Conservation (phyloP, 495 filamentous ascomycete genomes). For the Pyrenopolyporus hunteri region DNA sequence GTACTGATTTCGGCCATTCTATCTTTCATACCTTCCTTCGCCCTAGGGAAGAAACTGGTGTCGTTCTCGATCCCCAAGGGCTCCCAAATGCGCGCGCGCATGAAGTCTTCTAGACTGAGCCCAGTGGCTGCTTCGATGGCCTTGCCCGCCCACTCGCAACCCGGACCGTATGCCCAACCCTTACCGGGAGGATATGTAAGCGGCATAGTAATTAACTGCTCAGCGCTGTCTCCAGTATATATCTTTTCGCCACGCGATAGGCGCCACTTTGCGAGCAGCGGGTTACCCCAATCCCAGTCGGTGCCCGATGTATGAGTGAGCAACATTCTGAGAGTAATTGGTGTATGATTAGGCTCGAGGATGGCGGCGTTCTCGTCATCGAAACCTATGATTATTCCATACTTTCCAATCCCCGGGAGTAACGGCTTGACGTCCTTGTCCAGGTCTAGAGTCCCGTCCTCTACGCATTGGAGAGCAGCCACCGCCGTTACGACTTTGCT, state of each 20-base stretch:
- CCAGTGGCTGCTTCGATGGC: slow-evolving; percentile 49
- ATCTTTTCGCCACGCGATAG: slow-evolving; percentile 24
- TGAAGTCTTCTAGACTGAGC: slow-evolving; percentile 29
- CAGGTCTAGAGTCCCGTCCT: slow-evolving; percentile 51
- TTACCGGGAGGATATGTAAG: slow-evolving; percentile 55
- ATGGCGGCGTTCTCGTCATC: slow-evolving; percentile 37
- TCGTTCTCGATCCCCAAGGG: slow-evolving; percentile 35
- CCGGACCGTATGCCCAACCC: slow-evolving; percentile 54
- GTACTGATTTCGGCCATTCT: slow-evolving; percentile 39
- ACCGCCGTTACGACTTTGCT: slow-evolving; percentile 62
- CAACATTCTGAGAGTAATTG: slow-evolving; percentile 53
- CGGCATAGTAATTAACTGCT: slow-evolving; percentile 45
- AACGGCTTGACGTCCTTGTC: slow-evolving; percentile 47
- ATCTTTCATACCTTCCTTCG: slow-evolving; percentile 25
- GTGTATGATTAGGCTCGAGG: slow-evolving; percentile 36
- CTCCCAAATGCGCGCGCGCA: slow-evolving; percentile 32
- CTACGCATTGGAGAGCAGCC: slow-evolving; percentile 56
- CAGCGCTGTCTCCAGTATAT: slow-evolving; percentile 16
- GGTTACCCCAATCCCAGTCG: slow-evolving; percentile 51
- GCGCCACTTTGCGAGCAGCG: slow-evolving; percentile 46
- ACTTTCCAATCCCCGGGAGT: slow-evolving; percentile 49
- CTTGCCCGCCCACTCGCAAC: slow-evolving; percentile 58
- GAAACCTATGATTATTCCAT: slow-evolving; percentile 50
- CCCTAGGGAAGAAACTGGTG: slow-evolving; percentile 38
- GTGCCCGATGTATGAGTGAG: slow-evolving; percentile 59